These are phyloP conservation scores for Funneliformis mosseae DNA, from an alignment of 192 early-diverging fungal species.

Conservation along the genomic window DNA sequence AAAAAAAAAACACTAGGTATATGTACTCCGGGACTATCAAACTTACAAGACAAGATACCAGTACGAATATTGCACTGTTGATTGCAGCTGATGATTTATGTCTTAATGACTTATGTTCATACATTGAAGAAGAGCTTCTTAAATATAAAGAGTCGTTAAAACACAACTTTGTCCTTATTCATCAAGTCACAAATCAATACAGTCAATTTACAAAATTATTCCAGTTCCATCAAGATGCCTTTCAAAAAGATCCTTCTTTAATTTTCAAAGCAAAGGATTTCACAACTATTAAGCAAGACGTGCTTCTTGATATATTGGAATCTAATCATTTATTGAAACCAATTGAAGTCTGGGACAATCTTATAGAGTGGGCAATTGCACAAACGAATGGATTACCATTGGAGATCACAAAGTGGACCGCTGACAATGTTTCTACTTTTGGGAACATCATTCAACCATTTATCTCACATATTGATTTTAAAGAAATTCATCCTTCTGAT, in stretches of 20 bases:
- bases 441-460: not conserved
- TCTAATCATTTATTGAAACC: not conserved
- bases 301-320: not conserved
- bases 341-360: not conserved
- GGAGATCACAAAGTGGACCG: not conserved
- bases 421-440: not conserved
- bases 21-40: not conserved
- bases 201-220: not conserved
- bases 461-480: not conserved
- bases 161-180: not conserved
- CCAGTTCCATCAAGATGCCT: not conserved
- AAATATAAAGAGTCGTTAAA: not conserved
- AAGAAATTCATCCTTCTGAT: not conserved
- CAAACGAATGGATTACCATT: not conserved
- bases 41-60: not conserved
- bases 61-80: not conserved
- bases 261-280: not conserved
- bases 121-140: not conserved
- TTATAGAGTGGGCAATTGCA: slow-evolving; percentile 3
- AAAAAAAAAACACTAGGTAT: not conserved
- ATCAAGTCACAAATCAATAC: not conserved
- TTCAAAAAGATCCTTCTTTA: not conserved
- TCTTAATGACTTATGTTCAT: not conserved
- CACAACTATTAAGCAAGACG: not conserved
- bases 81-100: not conserved